Conservation (phyloP, 371 early-diverging fungal species). For the Dinochytrium kinnereticum region DNA sequence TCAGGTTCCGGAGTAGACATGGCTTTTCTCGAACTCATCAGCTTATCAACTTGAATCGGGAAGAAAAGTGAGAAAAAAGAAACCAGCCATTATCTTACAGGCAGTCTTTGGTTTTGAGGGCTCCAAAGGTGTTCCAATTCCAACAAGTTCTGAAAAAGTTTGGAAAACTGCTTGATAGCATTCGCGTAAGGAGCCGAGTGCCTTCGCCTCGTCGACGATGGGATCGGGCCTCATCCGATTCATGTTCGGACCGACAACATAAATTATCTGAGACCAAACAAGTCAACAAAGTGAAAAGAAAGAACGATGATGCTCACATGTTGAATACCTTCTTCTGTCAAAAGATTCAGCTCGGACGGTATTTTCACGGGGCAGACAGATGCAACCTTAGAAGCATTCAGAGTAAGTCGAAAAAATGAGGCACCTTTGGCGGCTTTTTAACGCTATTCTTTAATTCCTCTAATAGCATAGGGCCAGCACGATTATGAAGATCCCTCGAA, state of each 20-base stretch:
- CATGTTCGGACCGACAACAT: constrained; percentile 39
- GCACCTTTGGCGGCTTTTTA: neutral
- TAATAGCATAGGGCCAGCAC: constrained; percentile 20
- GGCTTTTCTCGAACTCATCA: neutral
- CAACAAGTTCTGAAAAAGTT: constrained; percentile 10
- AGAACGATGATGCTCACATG: constrained; percentile 19
- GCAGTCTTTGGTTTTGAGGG: neutral
- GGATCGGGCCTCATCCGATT: constrained; percentile 32
- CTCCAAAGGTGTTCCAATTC: neutral
- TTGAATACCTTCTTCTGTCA: constrained; percentile 22
- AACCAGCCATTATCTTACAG: no score
- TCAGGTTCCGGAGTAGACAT: neutral
- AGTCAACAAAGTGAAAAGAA: neutral
- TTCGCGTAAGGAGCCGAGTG: neutral
- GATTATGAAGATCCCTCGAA: constrained; percentile 16
- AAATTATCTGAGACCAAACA: constrained; percentile 17
- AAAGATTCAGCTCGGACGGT: neutral
- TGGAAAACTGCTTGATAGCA: constrained; percentile 11
- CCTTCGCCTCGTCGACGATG: constrained; percentile 19
- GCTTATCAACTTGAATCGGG: neutral
- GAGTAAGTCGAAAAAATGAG: neutral
- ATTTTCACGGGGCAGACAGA: constrained; percentile 29
- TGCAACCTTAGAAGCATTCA: constrained; percentile 10
- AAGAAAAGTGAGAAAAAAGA: neutral
- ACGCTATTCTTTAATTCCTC: neutral